Base-by-base conservation (phyloP, 306 rosid genomes). In the Quercus robur region DNA sequence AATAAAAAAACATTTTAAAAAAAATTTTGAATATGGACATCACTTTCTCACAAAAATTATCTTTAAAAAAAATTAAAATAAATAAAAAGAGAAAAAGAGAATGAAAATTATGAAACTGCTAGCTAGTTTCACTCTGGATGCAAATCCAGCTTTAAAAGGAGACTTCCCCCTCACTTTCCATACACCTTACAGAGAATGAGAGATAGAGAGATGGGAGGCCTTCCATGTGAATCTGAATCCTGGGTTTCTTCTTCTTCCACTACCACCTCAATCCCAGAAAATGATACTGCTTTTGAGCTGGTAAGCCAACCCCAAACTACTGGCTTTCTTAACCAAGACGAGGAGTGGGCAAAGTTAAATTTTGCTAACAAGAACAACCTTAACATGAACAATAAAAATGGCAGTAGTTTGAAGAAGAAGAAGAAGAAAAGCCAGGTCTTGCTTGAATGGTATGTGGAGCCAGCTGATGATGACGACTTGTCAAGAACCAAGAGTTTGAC, bases 401-500 rank as follows among this genome's bases (percentile, higher is more conserved):
- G 64, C 51, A 35, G 41, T 49, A 62, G 56, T 30, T 75, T 75
- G 64, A 78, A 76, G 31, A 83, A 28, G 70, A 73, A 80, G 86
- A 89, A 80, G 86, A 89, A 88, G 82, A 90, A 84, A 79, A 89
- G 84, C 54, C 83, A 83, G 83, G 92, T 91, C 17, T 81, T 91
- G 89, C 85, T 92, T 3, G 94, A 92, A 81, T 93, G 94, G 0
- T 86, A 89, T 21, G 91, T 91, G 13, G 91, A 88, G 77, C 28
- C 84, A 4, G 80, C 80, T 0, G 90, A 86, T 3, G 93, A 87
- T 55, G 96, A 88, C 0, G 85, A 94, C 80, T 83, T 94, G 35
- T 46, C 77, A 0, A 84, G 97, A 57, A 88, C 87, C 10, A 94
- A 89, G 84, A 94, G 98, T 70, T 59, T 94, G 82, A 92, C 93